phyloP scores from a whole-genome alignment of 129 eudicot species.

The Pseudognaphalium luteoalbum region DNA sequence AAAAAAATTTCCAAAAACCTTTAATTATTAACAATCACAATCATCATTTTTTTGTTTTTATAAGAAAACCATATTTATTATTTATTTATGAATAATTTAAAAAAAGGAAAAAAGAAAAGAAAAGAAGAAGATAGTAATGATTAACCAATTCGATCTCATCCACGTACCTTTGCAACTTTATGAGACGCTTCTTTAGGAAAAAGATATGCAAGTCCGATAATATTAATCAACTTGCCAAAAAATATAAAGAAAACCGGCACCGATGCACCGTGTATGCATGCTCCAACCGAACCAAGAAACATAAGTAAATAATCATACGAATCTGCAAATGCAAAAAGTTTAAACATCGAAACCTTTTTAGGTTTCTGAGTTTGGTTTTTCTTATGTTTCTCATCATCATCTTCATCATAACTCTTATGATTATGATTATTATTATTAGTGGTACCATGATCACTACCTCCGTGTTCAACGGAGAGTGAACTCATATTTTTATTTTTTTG shows the following conservation, averaged over 20 bases:
- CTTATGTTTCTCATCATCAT: not conserved
- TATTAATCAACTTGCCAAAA: conserved; percentile 84
- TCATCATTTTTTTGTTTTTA: too few species aligned
- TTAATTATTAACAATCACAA: too few species aligned
- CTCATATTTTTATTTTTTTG: conserved; percentile 24
- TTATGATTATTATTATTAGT: not conserved
- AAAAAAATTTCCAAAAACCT: not conserved
- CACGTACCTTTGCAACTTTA: conserved; percentile 76
- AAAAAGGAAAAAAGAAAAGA: too few species aligned
- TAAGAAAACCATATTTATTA: too few species aligned
- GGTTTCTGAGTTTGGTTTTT: conserved; percentile 26
- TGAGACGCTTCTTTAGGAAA: conserved; percentile 93
- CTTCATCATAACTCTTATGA: not conserved
- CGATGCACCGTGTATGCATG: conserved; percentile 89
- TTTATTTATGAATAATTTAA: too few species aligned
- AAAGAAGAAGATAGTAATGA: too few species aligned
- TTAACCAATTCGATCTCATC: not conserved
- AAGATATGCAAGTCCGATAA: conserved; percentile 91
- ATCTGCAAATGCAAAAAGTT: conserved; percentile 80
- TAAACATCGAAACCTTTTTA: conserved; percentile 50
- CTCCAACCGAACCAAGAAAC: conserved; percentile 79
- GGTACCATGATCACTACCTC: conserved; percentile 12
- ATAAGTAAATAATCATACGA: conserved; percentile 73
- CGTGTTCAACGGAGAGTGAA: conserved; percentile 27
- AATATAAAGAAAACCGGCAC: conserved; percentile 94